Conservation (phyloP, 2,329 filamentous ascomycete genomes). For the Amesomyces nigricolor region DNA sequence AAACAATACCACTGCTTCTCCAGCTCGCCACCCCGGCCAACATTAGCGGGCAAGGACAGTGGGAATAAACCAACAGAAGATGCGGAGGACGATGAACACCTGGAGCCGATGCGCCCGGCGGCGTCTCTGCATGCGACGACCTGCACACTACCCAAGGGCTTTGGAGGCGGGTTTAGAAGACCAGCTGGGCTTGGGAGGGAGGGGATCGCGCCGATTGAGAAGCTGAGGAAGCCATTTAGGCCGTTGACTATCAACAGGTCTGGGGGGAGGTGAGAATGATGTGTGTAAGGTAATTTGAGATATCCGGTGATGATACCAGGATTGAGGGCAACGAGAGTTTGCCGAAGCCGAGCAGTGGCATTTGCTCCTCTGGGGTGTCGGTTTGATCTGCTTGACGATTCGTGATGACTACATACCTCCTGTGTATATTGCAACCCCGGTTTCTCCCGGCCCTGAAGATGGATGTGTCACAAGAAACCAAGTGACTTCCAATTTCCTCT, state of each 20-base stretch:
- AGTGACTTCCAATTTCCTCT: no score
- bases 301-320: neutral
- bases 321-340: no score
- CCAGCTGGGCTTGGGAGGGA: constrained; percentile 39
- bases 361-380: no score
- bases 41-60: constrained; percentile 15
- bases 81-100: constrained; percentile 29
- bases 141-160: constrained; percentile 34
- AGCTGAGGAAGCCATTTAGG: constrained; percentile 51
- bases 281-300: neutral
- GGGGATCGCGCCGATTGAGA: constrained; percentile 45
- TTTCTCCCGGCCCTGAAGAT: no score
- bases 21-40: constrained; percentile 43
- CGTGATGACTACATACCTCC: no score
- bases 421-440: no score
- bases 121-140: constrained; percentile 50
- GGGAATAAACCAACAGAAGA: constrained; percentile 20
- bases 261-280: constrained; percentile 10
- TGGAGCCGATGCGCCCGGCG: constrained; percentile 36
- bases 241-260: constrained; percentile 47
- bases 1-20: constrained; percentile 54
- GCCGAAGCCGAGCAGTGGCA: no score
- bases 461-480: no score
- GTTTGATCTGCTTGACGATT: no score
- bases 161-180: constrained; percentile 36